Conservation (phyloP, 2,329 filamentous ascomycete species). For the Fusarium transvaalense region DNA sequence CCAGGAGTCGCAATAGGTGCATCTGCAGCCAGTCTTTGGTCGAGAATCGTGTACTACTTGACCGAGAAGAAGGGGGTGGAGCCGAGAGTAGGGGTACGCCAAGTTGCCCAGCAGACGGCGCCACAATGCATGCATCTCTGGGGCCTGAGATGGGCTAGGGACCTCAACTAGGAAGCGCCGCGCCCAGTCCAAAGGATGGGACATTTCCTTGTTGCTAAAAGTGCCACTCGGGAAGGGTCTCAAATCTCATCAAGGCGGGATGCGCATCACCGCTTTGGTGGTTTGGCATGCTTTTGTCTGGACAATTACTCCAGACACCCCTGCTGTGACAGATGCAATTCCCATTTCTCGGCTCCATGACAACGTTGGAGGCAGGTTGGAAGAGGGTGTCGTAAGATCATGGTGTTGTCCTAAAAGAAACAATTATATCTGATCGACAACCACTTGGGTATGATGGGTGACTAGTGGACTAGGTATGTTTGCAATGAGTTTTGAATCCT, state of each 20-base stretch:
- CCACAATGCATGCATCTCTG: constrained; percentile 35
- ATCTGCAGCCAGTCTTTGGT: constrained; percentile 34
- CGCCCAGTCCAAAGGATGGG: constrained; percentile 38
- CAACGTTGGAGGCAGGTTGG: not conserved
- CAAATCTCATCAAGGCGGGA: constrained; percentile 48
- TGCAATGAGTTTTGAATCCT: constrained; percentile 39
- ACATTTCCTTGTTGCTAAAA: constrained; percentile 47
- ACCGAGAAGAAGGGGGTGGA: constrained; percentile 6
- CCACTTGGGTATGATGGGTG: constrained; percentile 32
- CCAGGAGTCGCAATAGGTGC: constrained; percentile 42
- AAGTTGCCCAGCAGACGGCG: constrained; percentile 16
- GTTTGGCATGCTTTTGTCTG: constrained; percentile 43
- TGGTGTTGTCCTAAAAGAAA: constrained; percentile 44
- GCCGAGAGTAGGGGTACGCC: not conserved
- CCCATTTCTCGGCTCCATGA: constrained; percentile 31
- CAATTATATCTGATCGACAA: constrained; percentile 42
- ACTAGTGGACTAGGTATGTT: constrained; percentile 39
- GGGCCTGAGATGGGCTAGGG: constrained; percentile 28
- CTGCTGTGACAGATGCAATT: constrained; percentile 20
- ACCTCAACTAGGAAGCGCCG: constrained; percentile 32
- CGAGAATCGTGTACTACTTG: constrained; percentile 1
- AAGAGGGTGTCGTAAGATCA: not conserved
- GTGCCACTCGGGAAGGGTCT: constrained; percentile 47
- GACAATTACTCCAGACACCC: constrained; percentile 33
- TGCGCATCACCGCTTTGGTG: constrained; percentile 45